phyloP scores from a whole-genome alignment of 352 stramenopile genomes.

The Halophytophthora batemanensis region DNA sequence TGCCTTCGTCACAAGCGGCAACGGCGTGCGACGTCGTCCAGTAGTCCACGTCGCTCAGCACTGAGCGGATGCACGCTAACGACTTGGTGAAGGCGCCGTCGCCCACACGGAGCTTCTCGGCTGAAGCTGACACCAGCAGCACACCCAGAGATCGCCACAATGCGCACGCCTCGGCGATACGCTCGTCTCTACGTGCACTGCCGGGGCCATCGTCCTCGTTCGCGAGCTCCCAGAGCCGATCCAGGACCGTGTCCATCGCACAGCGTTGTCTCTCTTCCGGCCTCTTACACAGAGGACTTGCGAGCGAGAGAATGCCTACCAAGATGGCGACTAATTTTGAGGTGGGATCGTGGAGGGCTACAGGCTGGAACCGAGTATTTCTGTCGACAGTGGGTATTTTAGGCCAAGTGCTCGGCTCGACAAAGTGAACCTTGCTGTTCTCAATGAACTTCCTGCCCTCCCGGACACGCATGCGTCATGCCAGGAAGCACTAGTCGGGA shows the following conservation, averaged over 20 bases:
- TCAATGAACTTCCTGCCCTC: too few relatives aligned
- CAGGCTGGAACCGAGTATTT: too few relatives aligned
- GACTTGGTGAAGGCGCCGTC: conserved; percentile 40
- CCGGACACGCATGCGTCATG: too few relatives aligned
- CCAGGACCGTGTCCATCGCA: conserved; percentile 43
- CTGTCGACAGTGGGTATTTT: too few relatives aligned
- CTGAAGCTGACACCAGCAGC: conserved; percentile 31
- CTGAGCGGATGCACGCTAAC: conserved; percentile 33
- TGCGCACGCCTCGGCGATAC: conserved; percentile 38
- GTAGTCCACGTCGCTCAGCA: conserved; percentile 25
- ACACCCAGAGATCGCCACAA: conserved; percentile 57
- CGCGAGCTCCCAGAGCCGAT: conserved; percentile 35
- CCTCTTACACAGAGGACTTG: too few relatives aligned
- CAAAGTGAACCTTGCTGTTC: too few relatives aligned
- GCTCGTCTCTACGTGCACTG: conserved; percentile 11
- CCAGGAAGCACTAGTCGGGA: too few relatives aligned
- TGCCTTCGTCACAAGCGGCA: neutral
- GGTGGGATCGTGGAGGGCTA: too few relatives aligned
- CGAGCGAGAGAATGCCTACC: too few relatives aligned
- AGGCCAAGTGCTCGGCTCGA: too few relatives aligned
- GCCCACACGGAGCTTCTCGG: conserved; percentile 29
- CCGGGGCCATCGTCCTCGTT: conserved; percentile 17
- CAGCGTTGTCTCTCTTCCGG: neutral
- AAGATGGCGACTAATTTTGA: too few relatives aligned
- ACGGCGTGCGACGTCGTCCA: conserved; percentile 14